Base-by-base conservation (phyloP, 129 eudicot genomes). In the Apium graveolens region DNA sequence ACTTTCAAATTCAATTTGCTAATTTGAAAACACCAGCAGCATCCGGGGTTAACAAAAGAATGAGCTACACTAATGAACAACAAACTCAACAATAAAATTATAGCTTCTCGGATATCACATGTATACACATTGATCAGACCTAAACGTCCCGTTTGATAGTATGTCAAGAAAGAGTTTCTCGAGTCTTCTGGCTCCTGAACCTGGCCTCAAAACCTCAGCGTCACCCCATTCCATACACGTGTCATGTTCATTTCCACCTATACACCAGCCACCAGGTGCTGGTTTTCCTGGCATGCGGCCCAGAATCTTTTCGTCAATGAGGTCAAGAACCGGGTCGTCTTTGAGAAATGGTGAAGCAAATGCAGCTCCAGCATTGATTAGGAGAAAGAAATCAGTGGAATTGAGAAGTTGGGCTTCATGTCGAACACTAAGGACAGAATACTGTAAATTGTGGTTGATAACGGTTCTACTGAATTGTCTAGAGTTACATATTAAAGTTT, bases 181-280 rank as follows among this genome's bases (percentile, higher is more conserved):
- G 21, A 95, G 86, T 83, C 99, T 83, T 80, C 73, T 83, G 20
- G 99, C 96, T 66, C 97, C 96, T 9, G 83, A 73, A 46, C 99
- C 97, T 20, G 99, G 97, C 70, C 88, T 89, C 85, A 95, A 80
- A 78, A 95, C 92, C 43, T 89, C 90, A n/a, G 99, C 96, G 85
- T 95, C 90, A 1, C 99, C 99, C 99, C 99, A 95, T n/a, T 82
- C 70, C 17, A 32, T 38, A 63, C 99, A 95, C 24, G 53, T 81
- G 46, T 91, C 87, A 29, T 78, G 92, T 66, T 32, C 55, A 11
- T 82, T 37, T n/a, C 85, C 91, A 38, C 92, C 95, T 76, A 95
- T 85, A 80, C 99, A 92, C 97, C 97, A 95, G 18, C 99, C 99
- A 76, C 97, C 99, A 32, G 94, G 97, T 43, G 88, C 93, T 27